Conservation (phyloP, 2,329 filamentous ascomycete species). For the Cercospora sp. region DNA sequence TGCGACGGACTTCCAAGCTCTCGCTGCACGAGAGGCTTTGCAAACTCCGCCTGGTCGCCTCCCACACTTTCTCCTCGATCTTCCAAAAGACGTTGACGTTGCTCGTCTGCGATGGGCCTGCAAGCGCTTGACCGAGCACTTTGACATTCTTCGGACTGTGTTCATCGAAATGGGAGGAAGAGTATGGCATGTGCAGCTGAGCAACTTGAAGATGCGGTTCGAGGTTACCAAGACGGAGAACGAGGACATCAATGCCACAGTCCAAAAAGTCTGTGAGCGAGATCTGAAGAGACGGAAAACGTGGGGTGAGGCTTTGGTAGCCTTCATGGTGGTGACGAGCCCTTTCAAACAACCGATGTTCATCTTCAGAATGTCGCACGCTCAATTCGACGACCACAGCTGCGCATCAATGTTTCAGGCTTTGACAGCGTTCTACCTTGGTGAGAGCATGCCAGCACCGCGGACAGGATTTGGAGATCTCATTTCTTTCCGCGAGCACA, state of each 20-base stretch:
- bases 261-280: not conserved
- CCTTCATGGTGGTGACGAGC: conserved; percentile 32
- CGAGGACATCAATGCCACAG: not conserved
- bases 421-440: conserved; percentile 10
- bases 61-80: conserved; percentile 32
- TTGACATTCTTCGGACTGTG: conserved; percentile 57
- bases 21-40: conserved; percentile 19
- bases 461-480: conserved; percentile 11
- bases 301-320: conserved; percentile 27
- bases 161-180: conserved; percentile 51
- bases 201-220: conserved; percentile 43
- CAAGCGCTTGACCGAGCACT: conserved; percentile 23
- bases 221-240: not conserved
- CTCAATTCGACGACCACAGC: conserved; percentile 37
- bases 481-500: conserved; percentile 3
- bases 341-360: conserved; percentile 30
- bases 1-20: conserved; percentile 32
- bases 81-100: conserved; percentile 27
- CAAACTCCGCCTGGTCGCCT: conserved; percentile 19
- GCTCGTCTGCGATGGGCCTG: conserved; percentile 26
- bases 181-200: conserved; percentile 46
- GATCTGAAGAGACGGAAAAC: not conserved
- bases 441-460: conserved; percentile 2
- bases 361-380: conserved; percentile 38
- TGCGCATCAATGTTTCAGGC: conserved; percentile 5